Evolutionary conservation across 345 rosid species (phyloP).

Genomic region (Brassica cretica): DNA sequence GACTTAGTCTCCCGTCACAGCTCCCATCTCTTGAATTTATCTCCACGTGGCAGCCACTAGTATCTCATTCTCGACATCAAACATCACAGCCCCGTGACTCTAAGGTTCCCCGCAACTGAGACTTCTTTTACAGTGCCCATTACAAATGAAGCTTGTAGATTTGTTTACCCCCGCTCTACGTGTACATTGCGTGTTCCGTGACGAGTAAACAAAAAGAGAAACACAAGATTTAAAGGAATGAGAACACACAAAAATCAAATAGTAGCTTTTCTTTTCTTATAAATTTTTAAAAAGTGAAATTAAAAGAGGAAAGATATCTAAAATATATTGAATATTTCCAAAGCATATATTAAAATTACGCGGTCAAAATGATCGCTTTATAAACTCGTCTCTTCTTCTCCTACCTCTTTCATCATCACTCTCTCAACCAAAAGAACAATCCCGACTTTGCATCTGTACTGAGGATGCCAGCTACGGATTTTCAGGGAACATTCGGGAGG

Average conservation of each 20-base stretch:
- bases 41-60: slow-evolving; percentile 20
- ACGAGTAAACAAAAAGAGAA: slow-evolving; percentile 18
- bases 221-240: neutral
- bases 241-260: slow-evolving; percentile 9
- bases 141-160: neutral
- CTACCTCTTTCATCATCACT: slow-evolving; percentile 32
- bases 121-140: neutral
- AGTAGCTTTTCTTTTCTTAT: neutral
- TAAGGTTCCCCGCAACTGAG: neutral
- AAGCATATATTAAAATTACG: slow-evolving; percentile 28
- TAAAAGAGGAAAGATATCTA: neutral
- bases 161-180: slow-evolving; percentile 4
- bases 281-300: neutral
- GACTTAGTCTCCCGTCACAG: slow-evolving; percentile 36
- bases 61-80: neutral
- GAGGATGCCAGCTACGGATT: slow-evolving; percentile 67
- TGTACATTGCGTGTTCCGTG: slow-evolving; percentile 27
- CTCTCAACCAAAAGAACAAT: neutral
- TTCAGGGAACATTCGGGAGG: slow-evolving; percentile 54
- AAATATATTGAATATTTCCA: slow-evolving; percentile 11
- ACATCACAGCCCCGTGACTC: slow-evolving; percentile 15
- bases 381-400: slow-evolving; percentile 30
- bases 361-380: slow-evolving; percentile 40
- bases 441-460: neutral
- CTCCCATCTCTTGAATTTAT: neutral